Evolutionary conservation across 2,329 filamentous ascomycete genomes (phyloP), one percentile per base, ranked within the genome.

Genomic region (Aureobasidium musti): DNA sequence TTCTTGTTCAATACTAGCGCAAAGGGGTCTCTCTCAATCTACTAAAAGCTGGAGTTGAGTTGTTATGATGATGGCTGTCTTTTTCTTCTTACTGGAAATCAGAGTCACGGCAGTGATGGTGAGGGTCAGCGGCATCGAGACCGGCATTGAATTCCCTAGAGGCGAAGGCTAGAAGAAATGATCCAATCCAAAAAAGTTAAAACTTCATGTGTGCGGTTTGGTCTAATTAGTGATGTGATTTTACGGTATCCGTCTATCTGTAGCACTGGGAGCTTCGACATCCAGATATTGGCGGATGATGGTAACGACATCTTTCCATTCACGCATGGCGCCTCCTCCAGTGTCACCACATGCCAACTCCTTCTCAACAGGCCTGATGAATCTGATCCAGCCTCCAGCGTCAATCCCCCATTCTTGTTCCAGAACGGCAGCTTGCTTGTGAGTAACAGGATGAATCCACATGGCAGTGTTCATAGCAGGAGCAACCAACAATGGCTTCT

Each of bases 381-480:
- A 86, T 73, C 91, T 87, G 70, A 95, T 84, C 89, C 82, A 83
- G 3, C 77, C 77, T 10, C 73, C 74, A 33, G 70, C 71, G 71
- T 47, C 73, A 67, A 83, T 76, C 6, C 88, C 89, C 92, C 92
- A 97, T 67, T 92, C 90, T 56, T 89, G 84, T 69, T 88, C 84
- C 54, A 97, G 79, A 0, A 90, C 80, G 47, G 79, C 79, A 43
- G 97, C 78, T 70, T 97, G 91, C 69, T 85, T 86, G 59, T 79
- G 82, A 0, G 93, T 97, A 53, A 96, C 81, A 1, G 92, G 93
- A 75, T 97, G 92, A 65, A 83, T 82, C 89, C 91, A 96, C 93
- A 97, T 97, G 4, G 89, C 87, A 28, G 87, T 92, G 76, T 97
- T 97, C 91, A 97, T 96, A 35, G 90, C 88, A 1, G 89, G 88